Base-by-base conservation (phyloP, 345 rosid genomes). In the Populus nigra region DNA sequence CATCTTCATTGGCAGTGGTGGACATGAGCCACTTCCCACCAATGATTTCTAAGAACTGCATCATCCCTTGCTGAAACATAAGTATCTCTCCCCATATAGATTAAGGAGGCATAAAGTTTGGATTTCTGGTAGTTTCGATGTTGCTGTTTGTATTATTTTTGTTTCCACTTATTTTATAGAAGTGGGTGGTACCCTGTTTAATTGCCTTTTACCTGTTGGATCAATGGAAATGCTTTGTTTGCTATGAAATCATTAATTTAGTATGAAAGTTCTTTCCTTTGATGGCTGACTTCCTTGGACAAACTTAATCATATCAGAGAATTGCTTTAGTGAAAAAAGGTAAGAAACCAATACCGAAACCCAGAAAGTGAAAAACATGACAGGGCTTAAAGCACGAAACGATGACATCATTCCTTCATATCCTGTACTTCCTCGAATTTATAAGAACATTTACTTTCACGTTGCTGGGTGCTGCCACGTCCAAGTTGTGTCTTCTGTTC, bases 11-110 rank as follows among this genome's bases (percentile, higher is more conserved):
- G 65, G 29, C 15, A n/a, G 65, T 23, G 65, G 65, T 4, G 65
- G 16, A 59, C 65, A 59, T 59, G 65, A 59, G 66, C 79, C 75
- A 50, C 79, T 80, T 31, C 69, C 78, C 71, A 16, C 66, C 43
- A 49, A 65, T 62, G 83, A 80, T 69, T 80, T 73, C 29, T 78
- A 41, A 57, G 53, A 8, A 8, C 22, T 15, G 41, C 41, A 38
- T 11, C 23, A 35, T 55, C 9, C 12, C 31, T 20, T 11, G 5
- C 18, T 23, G 13, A 18, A 3, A 1, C 8, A 15, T 2, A 8
- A 65, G 23, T 38, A 7, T 22, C 39, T n/a, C 13, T 18, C 39
- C 29, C 13, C 71, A 69, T 43, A 41, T 20, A 55, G 22, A 57
- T 11, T 45, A 29, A 41, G 74, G 74, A 70, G 70, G 50, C 63